phyloP scores from a whole-genome alignment of 306 rosid genomes.

The Rosa rugosa region DNA sequence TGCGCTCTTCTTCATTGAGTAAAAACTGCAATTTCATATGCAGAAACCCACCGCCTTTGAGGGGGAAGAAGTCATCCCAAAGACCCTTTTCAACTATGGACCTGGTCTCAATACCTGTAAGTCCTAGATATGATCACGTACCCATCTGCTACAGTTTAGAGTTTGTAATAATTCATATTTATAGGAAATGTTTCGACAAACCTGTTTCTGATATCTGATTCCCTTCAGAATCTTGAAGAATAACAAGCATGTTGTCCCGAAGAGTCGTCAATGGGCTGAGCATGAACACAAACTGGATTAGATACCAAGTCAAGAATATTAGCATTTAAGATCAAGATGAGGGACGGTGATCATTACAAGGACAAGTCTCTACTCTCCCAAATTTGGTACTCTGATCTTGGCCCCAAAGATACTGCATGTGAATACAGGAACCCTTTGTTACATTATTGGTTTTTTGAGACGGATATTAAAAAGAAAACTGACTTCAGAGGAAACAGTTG shows the following conservation, averaged over 20 bases:
- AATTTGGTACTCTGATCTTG: slow-evolving; percentile 51
- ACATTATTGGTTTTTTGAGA: neutral
- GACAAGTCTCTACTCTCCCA: slow-evolving; percentile 70
- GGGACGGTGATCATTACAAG: slow-evolving; percentile 50
- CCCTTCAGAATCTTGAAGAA: slow-evolving; percentile 63
- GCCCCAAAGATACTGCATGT: slow-evolving; percentile 87
- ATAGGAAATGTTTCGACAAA: slow-evolving; percentile 25
- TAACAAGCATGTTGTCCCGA: slow-evolving; percentile 64
- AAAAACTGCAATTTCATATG: slow-evolving; percentile 73
- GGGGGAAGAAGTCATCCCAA: slow-evolving; percentile 75
- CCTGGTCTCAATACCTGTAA: slow-evolving; percentile 57
- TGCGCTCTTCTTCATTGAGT: slow-evolving; percentile 77
- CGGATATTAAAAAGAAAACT: neutral
- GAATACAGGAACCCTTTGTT: slow-evolving; percentile 12
- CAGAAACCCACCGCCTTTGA: slow-evolving; percentile 62
- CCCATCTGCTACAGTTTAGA: slow-evolving; percentile 20
- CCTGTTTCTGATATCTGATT: slow-evolving; percentile 68
- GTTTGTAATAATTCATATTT: slow-evolving; percentile 3
- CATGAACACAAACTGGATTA: slow-evolving; percentile 17
- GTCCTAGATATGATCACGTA: slow-evolving; percentile 24
- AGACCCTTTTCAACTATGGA: slow-evolving; percentile 73
- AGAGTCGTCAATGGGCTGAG: slow-evolving; percentile 78
- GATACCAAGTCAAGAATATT: slow-evolving; percentile 7
- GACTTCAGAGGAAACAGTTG: slow-evolving; percentile 10
- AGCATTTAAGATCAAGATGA: slow-evolving; percentile 13